Percentiles rank a stretch among this genome's conserved stretches.
These are phyloP conservation scores for Pichia deserticola DNA, from an alignment of 805 yeast species.

Conservation along the genomic window DNA sequence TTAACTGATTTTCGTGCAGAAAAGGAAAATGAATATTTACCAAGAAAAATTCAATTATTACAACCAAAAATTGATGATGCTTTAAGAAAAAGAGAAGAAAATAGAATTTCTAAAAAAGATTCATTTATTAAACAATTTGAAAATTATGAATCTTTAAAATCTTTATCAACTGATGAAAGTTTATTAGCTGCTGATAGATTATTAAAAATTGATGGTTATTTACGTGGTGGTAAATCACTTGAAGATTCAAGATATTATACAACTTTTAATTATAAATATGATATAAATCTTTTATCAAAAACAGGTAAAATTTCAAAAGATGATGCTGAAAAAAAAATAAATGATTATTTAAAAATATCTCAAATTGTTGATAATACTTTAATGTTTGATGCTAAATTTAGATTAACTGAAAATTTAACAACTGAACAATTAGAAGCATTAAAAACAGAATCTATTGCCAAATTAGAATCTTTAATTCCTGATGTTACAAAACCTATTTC, in stretches of 20 bases:
- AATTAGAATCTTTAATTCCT: conserved; percentile 16
- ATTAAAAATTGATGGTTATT: conserved; percentile 41
- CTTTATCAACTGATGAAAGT: conserved; percentile 23
- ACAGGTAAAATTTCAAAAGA: conserved; percentile 30
- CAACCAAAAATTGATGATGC: conserved; percentile 43
- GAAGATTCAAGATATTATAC: conserved; percentile 55
- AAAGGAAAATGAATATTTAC: conserved; percentile 52
- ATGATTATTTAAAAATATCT: conserved; percentile 33
- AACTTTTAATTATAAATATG: conserved; percentile 42
- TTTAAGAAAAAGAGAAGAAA: conserved; percentile 33
- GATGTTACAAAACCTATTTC: conserved; percentile 24
- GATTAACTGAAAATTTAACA: conserved; percentile 34
- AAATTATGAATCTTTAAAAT: conserved; percentile 18
- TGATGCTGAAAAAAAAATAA: conserved; percentile 18
- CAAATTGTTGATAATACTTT: conserved; percentile 36
- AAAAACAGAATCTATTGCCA: conserved; percentile 15
- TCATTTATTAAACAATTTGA: conserved; percentile 28
- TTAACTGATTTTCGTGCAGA: conserved; percentile 46
- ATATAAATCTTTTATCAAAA: conserved; percentile 33
- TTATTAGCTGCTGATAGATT: conserved; percentile 46
- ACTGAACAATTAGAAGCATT: conserved; percentile 26
- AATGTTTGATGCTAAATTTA: conserved; percentile 39
- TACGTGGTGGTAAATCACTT: conserved; percentile 50
- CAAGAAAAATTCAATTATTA: conserved; percentile 59
- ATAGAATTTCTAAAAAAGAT: conserved; percentile 27